phyloP scores from a whole-genome alignment of 1,284 basidiomycete species.

The Heterobasidion parviporum region DNA sequence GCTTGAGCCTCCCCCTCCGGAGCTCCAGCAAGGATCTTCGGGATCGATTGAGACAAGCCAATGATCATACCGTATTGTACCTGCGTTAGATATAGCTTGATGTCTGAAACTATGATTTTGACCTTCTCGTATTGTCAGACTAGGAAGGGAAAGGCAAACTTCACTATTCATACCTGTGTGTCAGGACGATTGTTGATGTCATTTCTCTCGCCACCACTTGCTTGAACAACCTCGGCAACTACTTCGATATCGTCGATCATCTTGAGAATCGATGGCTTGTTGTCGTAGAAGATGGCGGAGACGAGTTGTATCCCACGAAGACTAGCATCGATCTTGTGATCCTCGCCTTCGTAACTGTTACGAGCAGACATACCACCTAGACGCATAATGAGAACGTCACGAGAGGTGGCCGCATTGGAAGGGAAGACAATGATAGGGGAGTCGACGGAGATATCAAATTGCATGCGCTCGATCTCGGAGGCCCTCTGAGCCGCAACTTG shows the following conservation, averaged over 20 bases:
- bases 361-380: conserved; percentile 86
- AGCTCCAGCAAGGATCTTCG: conserved; percentile 51
- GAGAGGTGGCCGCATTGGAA: conserved; percentile 52
- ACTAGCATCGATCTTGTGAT: conserved; percentile 68
- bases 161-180: conserved; percentile 46
- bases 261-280: conserved; percentile 52
- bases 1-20: conserved; percentile 27
- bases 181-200: conserved; percentile 50
- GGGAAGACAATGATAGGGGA: conserved; percentile 93
- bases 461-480: conserved; percentile 84
- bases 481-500: conserved; percentile 90
- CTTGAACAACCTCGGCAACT: conserved; percentile 64
- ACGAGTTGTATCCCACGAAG: conserved; percentile 82
- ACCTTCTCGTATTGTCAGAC: conserved; percentile 35
- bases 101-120: conserved; percentile 77
- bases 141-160: neutral
- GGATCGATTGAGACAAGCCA: conserved; percentile 65
- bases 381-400: conserved; percentile 72
- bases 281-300: conserved; percentile 55
- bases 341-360: conserved; percentile 66
- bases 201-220: conserved; percentile 34
- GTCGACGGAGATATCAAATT: conserved; percentile 86
- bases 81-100: conserved; percentile 86
- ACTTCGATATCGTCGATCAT: conserved; percentile 93
- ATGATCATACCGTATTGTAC: conserved; percentile 83